Percentiles rank a stretch among this genome's conserved stretches.
Evolutionary conservation across 495 filamentous ascomycete species (phyloP).

Genomic region (Endocarpon pusillum): DNA sequence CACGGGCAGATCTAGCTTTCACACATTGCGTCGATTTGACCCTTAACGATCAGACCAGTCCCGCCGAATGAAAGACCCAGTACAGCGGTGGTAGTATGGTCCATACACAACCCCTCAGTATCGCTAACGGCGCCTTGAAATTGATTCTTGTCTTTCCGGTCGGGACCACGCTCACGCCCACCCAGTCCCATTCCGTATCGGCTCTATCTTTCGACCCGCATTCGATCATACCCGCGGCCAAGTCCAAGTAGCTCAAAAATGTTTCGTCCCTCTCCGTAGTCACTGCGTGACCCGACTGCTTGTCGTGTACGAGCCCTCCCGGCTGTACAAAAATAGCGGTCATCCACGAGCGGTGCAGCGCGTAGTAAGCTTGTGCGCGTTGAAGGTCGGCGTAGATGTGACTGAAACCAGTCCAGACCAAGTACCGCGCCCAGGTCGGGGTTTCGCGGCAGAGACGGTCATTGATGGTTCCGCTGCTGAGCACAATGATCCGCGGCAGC

Average conservation of each 20-base stretch:
- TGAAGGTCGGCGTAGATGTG: constrained; percentile 21
- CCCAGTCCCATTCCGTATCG: constrained; percentile 15
- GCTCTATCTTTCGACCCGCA: too few relatives aligned
- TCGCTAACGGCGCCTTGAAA: constrained; percentile 3
- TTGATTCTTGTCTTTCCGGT: constrained; percentile 4
- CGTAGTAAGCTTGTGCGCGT: constrained; percentile 16
- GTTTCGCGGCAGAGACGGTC: constrained; percentile 8
- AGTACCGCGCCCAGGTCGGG: too few relatives aligned
- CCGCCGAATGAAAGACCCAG: too few relatives aligned
- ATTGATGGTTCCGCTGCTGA: constrained; percentile 18
- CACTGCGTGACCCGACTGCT: constrained; percentile 15
- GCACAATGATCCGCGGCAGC: constrained; percentile 18
- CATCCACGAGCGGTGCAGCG: constrained; percentile 16
- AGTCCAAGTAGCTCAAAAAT: constrained; percentile 20
- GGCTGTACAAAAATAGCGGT: constrained; percentile 21
- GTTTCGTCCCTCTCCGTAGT: constrained; percentile 14
- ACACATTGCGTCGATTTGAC: too few relatives aligned
- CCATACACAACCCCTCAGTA: too few relatives aligned
- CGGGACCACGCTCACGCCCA: constrained; percentile 17
- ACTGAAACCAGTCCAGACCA: constrained; percentile 12
- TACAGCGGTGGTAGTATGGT: too few relatives aligned
- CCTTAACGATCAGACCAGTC: too few relatives aligned
- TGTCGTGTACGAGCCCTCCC: constrained; percentile 18
- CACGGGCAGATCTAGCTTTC: too few relatives aligned
- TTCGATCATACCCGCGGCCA: constrained; percentile 28